Percentiles rank a stretch among this genome's conserved stretches.
These are phyloP conservation scores for Claviceps purpurea DNA, from an alignment of 2,329 filamentous ascomycete genomes.

Conservation along the genomic window DNA sequence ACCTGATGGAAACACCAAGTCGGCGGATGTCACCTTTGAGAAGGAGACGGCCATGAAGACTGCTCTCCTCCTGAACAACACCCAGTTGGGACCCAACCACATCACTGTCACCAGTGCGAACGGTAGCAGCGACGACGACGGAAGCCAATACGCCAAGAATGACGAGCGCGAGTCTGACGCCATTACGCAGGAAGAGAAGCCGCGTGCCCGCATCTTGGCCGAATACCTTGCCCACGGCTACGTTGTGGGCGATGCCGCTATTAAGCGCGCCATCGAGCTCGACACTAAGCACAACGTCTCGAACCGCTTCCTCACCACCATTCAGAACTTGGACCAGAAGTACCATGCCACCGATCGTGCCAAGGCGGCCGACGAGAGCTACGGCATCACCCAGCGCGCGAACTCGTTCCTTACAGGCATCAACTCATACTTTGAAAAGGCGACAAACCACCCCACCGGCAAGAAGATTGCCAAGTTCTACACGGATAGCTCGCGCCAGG, in stretches of 20 bases:
- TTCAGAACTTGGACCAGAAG: slow-evolving; percentile 68
- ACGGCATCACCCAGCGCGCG: slow-evolving; percentile 66
- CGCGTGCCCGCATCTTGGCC: slow-evolving; percentile 79
- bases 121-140: slow-evolving; percentile 51
- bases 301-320: slow-evolving; percentile 60
- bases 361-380: slow-evolving; percentile 69
- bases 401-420: slow-evolving; percentile 51
- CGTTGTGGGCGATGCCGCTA: slow-evolving; percentile 58
- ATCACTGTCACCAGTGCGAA: slow-evolving; percentile 60
- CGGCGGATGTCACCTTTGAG: slow-evolving; percentile 89
- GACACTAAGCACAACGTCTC: slow-evolving; percentile 85
- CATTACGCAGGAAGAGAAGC: slow-evolving; percentile 93
- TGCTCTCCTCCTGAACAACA: slow-evolving; percentile 92
- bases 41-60: slow-evolving; percentile 96
- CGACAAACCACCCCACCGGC: slow-evolving; percentile 72
- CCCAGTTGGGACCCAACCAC: slow-evolving; percentile 76
- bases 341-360: slow-evolving; percentile 82
- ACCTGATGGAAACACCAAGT: slow-evolving; percentile 54
- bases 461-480: slow-evolving; percentile 85
- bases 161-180: slow-evolving; percentile 49
- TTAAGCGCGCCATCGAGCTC: slow-evolving; percentile 72
- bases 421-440: slow-evolving; percentile 89
- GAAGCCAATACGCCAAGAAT: slow-evolving; percentile 38
- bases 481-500: slow-evolving; percentile 69
- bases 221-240: slow-evolving; percentile 97